phyloP scores from a whole-genome alignment of 1,284 basidiomycete genomes.

The Amylostereum areolatum region DNA sequence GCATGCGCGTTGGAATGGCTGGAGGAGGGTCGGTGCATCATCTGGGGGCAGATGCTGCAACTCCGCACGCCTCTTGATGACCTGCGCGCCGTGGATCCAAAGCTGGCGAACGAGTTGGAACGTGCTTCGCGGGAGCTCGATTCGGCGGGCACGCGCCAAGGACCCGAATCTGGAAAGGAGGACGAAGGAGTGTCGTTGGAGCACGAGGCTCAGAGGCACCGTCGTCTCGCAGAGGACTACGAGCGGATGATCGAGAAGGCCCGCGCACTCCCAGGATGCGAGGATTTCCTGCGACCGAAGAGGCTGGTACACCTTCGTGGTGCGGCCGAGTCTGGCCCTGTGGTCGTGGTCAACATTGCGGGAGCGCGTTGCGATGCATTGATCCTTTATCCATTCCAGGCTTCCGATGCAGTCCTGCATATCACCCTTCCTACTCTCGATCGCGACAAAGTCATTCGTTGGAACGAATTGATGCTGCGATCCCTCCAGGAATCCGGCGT shows the following conservation, averaged over 20 bases:
- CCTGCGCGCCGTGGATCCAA: conserved; percentile 5
- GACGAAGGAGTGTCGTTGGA: neutral
- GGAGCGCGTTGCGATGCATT: conserved; percentile 1
- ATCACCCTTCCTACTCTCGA: too few species aligned
- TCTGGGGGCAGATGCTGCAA: conserved; percentile 17
- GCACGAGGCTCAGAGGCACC: neutral
- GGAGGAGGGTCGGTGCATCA: conserved; percentile 17
- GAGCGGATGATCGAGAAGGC: neutral
- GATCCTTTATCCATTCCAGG: neutral
- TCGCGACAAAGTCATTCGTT: too few species aligned
- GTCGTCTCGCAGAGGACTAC: conserved; percentile 2
- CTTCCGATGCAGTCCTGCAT: too few species aligned
- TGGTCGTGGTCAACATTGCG: conserved; percentile 3
- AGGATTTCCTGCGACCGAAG: conserved; percentile 4
- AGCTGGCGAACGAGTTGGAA: conserved; percentile 10
- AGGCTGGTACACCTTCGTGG: neutral
- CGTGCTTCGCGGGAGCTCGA: neutral
- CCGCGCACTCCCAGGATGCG: conserved; percentile 4
- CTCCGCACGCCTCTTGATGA: conserved; percentile 16
- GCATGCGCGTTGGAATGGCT: conserved; percentile 17
- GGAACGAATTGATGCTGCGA: too few species aligned
- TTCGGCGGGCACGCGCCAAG: neutral
- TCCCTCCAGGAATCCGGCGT: too few species aligned
- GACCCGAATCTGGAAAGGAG: neutral
- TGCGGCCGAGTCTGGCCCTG: conserved; percentile 1